Evolutionary conservation across 371 early-diverging fungal species (phyloP).

Genomic region (Neoconidiobolus thromboides): DNA sequence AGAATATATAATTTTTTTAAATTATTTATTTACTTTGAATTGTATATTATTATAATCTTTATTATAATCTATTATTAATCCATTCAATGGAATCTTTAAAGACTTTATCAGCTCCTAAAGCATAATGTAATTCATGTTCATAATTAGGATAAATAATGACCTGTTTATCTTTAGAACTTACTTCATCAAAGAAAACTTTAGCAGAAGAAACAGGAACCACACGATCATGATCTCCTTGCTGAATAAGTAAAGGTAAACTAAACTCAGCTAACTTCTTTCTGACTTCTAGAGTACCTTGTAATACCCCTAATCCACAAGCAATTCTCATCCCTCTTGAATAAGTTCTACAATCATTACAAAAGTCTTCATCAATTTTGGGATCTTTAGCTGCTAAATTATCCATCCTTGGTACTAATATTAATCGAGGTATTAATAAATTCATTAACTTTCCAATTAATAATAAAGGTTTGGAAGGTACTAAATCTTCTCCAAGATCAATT

Average conservation of each 20-base stretch:
- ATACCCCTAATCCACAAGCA: neutral
- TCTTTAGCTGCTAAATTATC: neutral
- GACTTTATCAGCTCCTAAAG: neutral
- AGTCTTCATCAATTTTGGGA: neutral
- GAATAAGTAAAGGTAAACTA: neutral
- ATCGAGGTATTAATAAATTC: neutral
- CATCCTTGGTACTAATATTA: neutral
- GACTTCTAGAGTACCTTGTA: neutral
- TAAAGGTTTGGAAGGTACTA: neutral
- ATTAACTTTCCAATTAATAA: neutral
- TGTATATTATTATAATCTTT: too few species aligned
- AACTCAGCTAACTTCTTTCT: neutral
- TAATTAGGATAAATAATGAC: neutral
- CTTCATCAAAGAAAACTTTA: neutral
- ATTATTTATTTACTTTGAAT: too few species aligned
- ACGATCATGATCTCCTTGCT: slow-evolving; percentile 4
- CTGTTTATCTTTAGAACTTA: neutral
- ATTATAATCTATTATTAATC: neutral
- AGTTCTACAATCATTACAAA: neutral
- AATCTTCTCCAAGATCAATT: neutral
- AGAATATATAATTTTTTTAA: too few species aligned
- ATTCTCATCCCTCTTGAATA: neutral
- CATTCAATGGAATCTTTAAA: neutral
- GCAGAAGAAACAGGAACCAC: neutral
- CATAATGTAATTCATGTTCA: neutral